Conservation (phyloP, 2,329 filamentous ascomycete species). For the Neophaeococcomyces mojaviensis region DNA sequence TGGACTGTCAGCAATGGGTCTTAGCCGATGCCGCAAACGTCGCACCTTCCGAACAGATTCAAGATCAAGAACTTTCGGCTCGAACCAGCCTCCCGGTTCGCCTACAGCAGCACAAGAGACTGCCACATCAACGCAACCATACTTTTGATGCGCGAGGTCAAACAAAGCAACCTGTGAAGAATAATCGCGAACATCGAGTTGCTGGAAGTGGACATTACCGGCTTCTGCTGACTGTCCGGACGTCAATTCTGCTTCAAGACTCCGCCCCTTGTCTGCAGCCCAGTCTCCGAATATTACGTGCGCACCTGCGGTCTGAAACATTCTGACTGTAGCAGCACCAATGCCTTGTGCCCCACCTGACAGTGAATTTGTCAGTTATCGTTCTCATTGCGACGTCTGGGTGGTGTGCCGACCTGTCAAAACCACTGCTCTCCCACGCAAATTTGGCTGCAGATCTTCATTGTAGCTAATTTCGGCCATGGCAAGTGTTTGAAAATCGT, state of each 20-base stretch:
- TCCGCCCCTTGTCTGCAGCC: constrained; percentile 23
- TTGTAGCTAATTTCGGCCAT: constrained; percentile 14
- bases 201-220: constrained; percentile 18
- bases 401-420: constrained; percentile 12
- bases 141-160: constrained; percentile 35
- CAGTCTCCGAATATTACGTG: constrained; percentile 40
- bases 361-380: not conserved
- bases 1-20: not conserved
- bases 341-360: constrained; percentile 36
- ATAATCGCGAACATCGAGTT: constrained; percentile 39
- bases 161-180: constrained; percentile 40
- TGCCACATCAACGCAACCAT: constrained; percentile 42
- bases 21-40: not conserved
- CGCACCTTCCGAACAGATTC: constrained; percentile 16
- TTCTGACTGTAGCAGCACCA: constrained; percentile 35
- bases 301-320: constrained; percentile 33
- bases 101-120: constrained; percentile 42
- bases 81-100: constrained; percentile 27
- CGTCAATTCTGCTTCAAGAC: constrained; percentile 17
- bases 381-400: no score
- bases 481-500: no score
- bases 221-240: constrained; percentile 1
- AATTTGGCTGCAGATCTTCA: constrained; percentile 11
- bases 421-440: constrained; percentile 18
- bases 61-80: constrained; percentile 16